Conservation (phyloP, 2,329 filamentous ascomycete species). For the Meredithiella fracta region DNA sequence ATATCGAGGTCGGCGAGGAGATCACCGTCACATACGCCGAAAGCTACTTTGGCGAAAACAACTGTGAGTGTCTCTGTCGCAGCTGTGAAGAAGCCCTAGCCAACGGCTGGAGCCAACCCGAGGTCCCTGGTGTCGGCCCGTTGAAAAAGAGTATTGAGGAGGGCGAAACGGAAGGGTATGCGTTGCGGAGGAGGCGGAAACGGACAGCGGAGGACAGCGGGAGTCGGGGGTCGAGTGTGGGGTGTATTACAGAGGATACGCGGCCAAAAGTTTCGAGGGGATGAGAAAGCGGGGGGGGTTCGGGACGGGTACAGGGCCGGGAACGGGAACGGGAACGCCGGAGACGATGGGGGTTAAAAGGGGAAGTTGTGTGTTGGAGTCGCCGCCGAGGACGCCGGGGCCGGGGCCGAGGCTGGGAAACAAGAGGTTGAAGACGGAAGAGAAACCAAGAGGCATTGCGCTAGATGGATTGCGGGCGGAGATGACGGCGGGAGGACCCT, state of each 20-base stretch:
- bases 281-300: neutral
- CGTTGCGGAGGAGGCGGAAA: constrained; percentile 34
- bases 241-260: constrained; percentile 32
- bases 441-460: neutral
- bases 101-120: constrained; percentile 65
- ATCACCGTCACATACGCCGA: constrained; percentile 94
- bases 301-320: neutral
- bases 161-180: constrained; percentile 34
- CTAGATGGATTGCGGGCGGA: neutral
- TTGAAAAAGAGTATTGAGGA: constrained; percentile 37
- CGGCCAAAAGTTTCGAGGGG: constrained; percentile 28
- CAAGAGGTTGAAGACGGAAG: neutral
- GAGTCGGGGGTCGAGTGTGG: constrained; percentile 38
- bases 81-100: constrained; percentile 60
- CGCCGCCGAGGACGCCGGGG: constrained; percentile 7
- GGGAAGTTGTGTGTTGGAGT: constrained; percentile 3
- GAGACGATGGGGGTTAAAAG: constrained; percentile 11
- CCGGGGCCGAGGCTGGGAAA: constrained; percentile 12
- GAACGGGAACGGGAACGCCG: neutral
- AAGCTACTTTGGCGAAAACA: constrained; percentile 87
- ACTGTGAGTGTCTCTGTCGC: constrained; percentile 83
- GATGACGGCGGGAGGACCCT: neutral
- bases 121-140: constrained; percentile 23
- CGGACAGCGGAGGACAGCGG: constrained; percentile 22
- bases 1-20: constrained; percentile 78